Evolutionary conservation across 768 basidiomycete genomes (phyloP).

Genomic region (Trametes gibbosa): DNA sequence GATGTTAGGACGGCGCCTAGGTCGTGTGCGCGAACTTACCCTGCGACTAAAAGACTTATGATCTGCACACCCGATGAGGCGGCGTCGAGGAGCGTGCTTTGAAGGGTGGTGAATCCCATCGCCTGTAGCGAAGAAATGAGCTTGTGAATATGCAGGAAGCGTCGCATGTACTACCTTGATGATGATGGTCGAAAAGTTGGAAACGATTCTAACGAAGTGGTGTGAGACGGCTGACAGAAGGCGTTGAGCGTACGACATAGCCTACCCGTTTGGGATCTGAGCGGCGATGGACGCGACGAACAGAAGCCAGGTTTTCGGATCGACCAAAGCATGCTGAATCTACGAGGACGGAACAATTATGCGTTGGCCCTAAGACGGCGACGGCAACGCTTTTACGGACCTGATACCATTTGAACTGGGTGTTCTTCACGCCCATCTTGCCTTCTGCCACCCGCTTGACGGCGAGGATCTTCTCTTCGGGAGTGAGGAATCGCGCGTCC

Average conservation of each 20-base stretch:
- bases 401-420: conserved; percentile 36
- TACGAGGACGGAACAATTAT: not conserved
- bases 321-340: conserved; percentile 21
- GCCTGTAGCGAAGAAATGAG: conserved; percentile 1
- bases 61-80: conserved; percentile 18
- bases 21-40: no score
- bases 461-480: conserved; percentile 33
- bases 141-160: not conserved
- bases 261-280: conserved; percentile 33
- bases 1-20: not conserved
- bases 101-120: conserved; percentile 21
- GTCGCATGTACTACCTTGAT: conserved; percentile 18
- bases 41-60: conserved; percentile 13
- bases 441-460: conserved; percentile 36
- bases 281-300: conserved; percentile 34
- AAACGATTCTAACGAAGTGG: conserved; percentile 7
- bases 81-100: conserved; percentile 20
- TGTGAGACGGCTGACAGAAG: not conserved
- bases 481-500: conserved; percentile 29
- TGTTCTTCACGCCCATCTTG: conserved; percentile 35
- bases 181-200: conserved; percentile 26
- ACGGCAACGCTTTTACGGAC: conserved; percentile 23
- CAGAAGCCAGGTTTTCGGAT: conserved; percentile 36
- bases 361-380: not conserved
- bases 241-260: not conserved